phyloP scores from a whole-genome alignment of 2,329 filamentous ascomycete species.

The Fusarium anthophilum region DNA sequence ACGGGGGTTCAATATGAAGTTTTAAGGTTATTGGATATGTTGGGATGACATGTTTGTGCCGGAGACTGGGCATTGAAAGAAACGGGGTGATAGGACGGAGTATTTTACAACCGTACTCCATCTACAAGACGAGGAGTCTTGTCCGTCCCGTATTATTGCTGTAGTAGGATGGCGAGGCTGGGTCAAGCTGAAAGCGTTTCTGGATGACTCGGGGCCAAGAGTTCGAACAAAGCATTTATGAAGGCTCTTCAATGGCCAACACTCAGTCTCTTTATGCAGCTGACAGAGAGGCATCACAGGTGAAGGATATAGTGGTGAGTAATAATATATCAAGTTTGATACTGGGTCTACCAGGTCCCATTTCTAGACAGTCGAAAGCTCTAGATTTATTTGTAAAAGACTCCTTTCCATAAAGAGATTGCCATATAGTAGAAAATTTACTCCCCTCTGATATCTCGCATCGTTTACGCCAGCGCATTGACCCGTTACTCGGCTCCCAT shows the following conservation, averaged over 20 bases:
- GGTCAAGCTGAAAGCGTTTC: neutral
- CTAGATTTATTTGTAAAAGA: neutral
- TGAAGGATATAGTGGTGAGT: neutral
- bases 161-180: neutral
- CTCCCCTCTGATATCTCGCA: neutral
- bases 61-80: neutral
- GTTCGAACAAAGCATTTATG: neutral
- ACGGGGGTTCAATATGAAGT: conserved; percentile 42
- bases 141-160: neutral
- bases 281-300: neutral
- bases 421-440: neutral
- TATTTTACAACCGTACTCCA: too few relatives aligned
- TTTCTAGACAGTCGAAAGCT: neutral
- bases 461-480: neutral
- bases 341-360: neutral
- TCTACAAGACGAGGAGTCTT: neutral
- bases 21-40: conserved; percentile 16
- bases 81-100: neutral
- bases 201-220: neutral
- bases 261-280: too few relatives aligned
- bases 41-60: neutral
- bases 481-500: neutral
- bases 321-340: neutral
- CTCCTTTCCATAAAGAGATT: neutral
- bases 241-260: neutral